These are phyloP conservation scores for Fusarium proliferatum DNA, from an alignment of 2,329 filamentous ascomycete species.

Conservation along the genomic window DNA sequence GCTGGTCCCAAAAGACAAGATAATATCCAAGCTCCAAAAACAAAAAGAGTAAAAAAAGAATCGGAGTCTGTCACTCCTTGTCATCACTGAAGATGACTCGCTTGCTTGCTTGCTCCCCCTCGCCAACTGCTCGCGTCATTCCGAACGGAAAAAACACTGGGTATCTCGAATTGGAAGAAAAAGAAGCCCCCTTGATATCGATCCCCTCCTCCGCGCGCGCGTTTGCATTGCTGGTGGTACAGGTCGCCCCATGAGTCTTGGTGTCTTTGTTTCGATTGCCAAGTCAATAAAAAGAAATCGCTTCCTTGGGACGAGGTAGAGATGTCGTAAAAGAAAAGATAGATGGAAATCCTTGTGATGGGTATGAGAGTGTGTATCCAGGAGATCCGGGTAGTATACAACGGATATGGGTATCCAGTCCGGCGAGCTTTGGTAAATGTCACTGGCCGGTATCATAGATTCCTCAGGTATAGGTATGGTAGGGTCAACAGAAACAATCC, in stretches of 20 bases:
- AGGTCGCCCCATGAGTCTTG: conserved; percentile 47
- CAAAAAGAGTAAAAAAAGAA: conserved; percentile 18
- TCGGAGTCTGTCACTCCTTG: conserved; percentile 28
- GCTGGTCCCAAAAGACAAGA: conserved; percentile 25
- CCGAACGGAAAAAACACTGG: conserved; percentile 47
- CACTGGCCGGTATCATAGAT: conserved; percentile 35
- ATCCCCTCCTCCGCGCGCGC: conserved; percentile 44
- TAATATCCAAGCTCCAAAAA: conserved; percentile 34
- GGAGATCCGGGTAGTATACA: conserved; percentile 47
- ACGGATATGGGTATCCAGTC: conserved; percentile 42
- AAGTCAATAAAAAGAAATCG: conserved; percentile 44
- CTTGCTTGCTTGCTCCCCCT: conserved; percentile 32
- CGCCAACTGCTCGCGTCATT: conserved; percentile 45
- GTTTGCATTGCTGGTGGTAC: conserved; percentile 49
- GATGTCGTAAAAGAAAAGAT: conserved; percentile 38
- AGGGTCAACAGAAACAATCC: conserved; percentile 37
- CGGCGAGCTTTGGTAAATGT: conserved; percentile 35
- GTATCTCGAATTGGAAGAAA: conserved; percentile 53
- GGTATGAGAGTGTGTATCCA: conserved; percentile 26
- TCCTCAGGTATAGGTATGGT: conserved; percentile 37
- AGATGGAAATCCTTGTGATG: conserved; percentile 38
- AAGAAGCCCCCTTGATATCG: conserved; percentile 45
- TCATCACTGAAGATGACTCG: conserved; percentile 15
- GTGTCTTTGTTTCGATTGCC: conserved; percentile 40
- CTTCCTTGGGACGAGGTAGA: conserved; percentile 40